These are phyloP conservation scores for Alternaria sp. DNA, from an alignment of 2,329 filamentous ascomycete species.

Conservation along the genomic window DNA sequence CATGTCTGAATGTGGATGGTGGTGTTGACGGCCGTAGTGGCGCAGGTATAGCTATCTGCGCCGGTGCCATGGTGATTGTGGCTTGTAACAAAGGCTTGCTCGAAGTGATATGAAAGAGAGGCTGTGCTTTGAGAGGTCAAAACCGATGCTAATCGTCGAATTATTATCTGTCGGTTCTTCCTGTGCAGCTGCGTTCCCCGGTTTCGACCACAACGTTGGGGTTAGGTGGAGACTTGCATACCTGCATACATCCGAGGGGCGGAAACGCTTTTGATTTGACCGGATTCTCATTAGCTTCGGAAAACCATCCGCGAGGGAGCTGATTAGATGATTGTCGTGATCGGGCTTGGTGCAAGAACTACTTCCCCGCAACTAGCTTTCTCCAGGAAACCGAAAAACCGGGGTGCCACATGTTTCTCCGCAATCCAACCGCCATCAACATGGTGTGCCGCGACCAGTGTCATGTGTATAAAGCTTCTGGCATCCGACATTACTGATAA, in stretches of 20 bases:
- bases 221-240: neutral
- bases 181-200: neutral
- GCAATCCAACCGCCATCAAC: neutral
- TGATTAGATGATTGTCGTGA: neutral
- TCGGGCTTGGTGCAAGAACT: neutral
- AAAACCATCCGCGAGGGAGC: neutral
- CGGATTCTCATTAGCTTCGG: neutral
- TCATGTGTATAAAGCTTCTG: constrained; percentile 4
- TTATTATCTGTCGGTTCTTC: neutral
- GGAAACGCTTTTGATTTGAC: neutral
- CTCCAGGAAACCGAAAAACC: constrained; percentile 5
- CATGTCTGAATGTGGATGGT: neutral
- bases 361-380: constrained; percentile 5
- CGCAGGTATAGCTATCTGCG: constrained; percentile 23
- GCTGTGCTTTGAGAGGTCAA: neutral
- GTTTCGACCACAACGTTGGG: neutral
- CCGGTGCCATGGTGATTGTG: constrained; percentile 22
- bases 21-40: constrained; percentile 1
- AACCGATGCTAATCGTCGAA: neutral
- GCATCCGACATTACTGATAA: neutral
- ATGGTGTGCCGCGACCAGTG: neutral
- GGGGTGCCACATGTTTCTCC: constrained; percentile 2
- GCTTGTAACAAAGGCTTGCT: neutral
- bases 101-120: neutral
- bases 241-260: constrained; percentile 1